Percentiles rank a stretch among this genome's conserved stretches.
phyloP scores from a whole-genome alignment of 1,284 basidiomycete genomes.

The Marasmius oreades region DNA sequence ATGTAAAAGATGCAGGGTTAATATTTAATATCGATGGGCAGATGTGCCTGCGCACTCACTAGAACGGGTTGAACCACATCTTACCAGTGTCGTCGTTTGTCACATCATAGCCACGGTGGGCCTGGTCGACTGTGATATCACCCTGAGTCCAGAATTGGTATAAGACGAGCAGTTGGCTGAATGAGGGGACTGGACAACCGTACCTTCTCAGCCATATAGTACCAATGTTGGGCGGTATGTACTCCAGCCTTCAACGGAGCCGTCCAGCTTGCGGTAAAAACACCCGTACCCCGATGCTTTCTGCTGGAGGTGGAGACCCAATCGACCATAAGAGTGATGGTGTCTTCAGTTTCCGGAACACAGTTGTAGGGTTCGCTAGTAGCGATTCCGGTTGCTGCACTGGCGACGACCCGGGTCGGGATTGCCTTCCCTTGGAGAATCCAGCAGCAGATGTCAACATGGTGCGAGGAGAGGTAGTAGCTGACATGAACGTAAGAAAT shows the following conservation, averaged over 20 bases:
- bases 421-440: constrained; percentile 78
- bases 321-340: constrained; percentile 91
- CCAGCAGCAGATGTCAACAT: constrained; percentile 91
- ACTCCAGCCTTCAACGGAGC: constrained; percentile 75
- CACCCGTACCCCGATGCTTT: constrained; percentile 73
- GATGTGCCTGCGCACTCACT: constrained; percentile 46
- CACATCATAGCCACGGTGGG: constrained; percentile 88
- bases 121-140: constrained; percentile 89
- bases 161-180: not conserved
- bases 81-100: constrained; percentile 83
- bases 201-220: constrained; percentile 90
- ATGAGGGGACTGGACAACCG: constrained; percentile 10
- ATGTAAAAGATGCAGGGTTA: constrained; percentile 7
- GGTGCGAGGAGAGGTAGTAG: constrained; percentile 93
- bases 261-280: constrained; percentile 92
- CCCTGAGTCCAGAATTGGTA: constrained; percentile 45
- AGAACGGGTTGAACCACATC: constrained; percentile 86
- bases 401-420: constrained; percentile 84
- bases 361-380: constrained; percentile 84
- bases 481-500: constrained; percentile 31
- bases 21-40: constrained; percentile 1
- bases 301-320: constrained; percentile 78
- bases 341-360: constrained; percentile 85
- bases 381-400: constrained; percentile 86
- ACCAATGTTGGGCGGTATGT: constrained; percentile 90